Evolutionary conservation across 2,329 filamentous ascomycete species (phyloP), one percentile per base, ranked within the genome.

Genomic region (Cyclaneusma minus): DNA sequence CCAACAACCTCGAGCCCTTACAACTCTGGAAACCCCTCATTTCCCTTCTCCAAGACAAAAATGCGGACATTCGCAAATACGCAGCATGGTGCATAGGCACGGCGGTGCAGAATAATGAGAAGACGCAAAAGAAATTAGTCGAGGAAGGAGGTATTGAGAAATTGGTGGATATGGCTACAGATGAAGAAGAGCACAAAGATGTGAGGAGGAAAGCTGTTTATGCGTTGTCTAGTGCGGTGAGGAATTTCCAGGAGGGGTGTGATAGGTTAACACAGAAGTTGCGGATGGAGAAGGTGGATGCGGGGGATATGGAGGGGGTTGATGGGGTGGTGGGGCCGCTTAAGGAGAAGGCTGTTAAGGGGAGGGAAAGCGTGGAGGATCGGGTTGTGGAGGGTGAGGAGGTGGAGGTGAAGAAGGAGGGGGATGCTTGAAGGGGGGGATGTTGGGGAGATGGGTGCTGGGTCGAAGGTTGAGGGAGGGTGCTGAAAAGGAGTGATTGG

Each of bases 11-110:
- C 40, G 73, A 73, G 37, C 67, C 67, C 15, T 58, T 94, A 12
- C 65, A 66, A 5, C 62, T 95, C 16, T 98, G 89, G 89, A 65
- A 68, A 7, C 82, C 82, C 7, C 60, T 98, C 20, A 58, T 94
- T 7, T 54, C 62, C 6, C 69, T 78, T 35, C 60, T 98, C 9
- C 59, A 62, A 25, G 64, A 74, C 42, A 60, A 66, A 7, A 76
- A 89, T 44, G 48, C 62, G 5, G 79, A 89, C 35, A 59, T 93
- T 44, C 64, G 85, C 36, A 71, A 63, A 42, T 84, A 83, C 68
- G 85, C 87, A 3, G 84, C 84, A n/a, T 93, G 83, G 81, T 94
- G 84, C 56, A 60, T 89, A 31, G 83, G 82, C 26, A 94, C 85
- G 5, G 87, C 89, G 7, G 89, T 98, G 32, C 85, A 95, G 62